Evolutionary conservation across 768 basidiomycete genomes (phyloP).

Genomic region (Psilocybe subaeruginosa): DNA sequence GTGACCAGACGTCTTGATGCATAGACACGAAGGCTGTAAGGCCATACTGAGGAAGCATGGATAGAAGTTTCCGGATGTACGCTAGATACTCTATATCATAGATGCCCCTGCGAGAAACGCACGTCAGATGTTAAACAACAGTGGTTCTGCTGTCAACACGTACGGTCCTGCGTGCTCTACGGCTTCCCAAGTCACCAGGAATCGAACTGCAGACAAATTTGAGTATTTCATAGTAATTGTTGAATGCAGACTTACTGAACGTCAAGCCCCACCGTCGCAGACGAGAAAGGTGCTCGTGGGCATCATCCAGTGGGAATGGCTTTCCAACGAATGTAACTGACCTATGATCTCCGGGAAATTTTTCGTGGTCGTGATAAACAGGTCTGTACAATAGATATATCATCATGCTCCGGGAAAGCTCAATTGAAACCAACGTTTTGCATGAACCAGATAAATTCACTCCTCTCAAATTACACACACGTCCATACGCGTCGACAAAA

Average conservation of each 20-base stretch:
- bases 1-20: constrained; percentile 97
- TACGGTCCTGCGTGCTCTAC: constrained; percentile 93
- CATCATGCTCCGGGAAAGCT: background rate
- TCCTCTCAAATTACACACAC: constrained; percentile 81
- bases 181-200: constrained; percentile 97
- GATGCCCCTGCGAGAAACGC: constrained; percentile 55
- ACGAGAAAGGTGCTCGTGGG: constrained; percentile 80
- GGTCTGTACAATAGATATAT: constrained; percentile 48
- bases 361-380: constrained; percentile 63
- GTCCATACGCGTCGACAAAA: constrained; percentile 79
- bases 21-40: constrained; percentile 75
- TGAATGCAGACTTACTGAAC: constrained; percentile 56
- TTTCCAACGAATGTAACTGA: constrained; percentile 84
- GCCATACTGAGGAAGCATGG: constrained; percentile 72
- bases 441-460: constrained; percentile 84
- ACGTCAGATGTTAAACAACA: background rate
- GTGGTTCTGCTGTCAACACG: constrained; percentile 33
- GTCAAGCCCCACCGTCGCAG: constrained; percentile 87
- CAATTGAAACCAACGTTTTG: constrained; percentile 65
- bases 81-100: constrained; percentile 85
- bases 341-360: constrained; percentile 67
- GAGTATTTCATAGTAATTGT: background rate
- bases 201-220: constrained; percentile 60
- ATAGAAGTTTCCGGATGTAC: constrained; percentile 74
- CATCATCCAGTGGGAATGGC: constrained; percentile 90